phyloP scores from a whole-genome alignment of 1,139 yeast species.

The Spathaspora sp. region DNA sequence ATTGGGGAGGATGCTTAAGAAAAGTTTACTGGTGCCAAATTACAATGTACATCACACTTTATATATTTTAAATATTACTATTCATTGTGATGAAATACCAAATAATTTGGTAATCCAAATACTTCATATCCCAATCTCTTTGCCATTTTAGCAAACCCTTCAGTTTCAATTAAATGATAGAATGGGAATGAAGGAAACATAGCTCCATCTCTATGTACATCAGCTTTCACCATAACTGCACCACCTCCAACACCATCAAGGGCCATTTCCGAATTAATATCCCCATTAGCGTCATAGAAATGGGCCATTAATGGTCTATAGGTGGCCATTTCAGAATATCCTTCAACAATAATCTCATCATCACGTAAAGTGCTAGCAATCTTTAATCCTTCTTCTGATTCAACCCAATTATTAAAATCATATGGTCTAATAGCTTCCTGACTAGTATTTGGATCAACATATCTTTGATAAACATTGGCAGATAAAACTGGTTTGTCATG shows the following conservation, averaged over 20 bases:
- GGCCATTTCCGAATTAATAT: conserved; percentile 62
- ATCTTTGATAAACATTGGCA: conserved; percentile 92
- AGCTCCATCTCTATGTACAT: conserved; percentile 97
- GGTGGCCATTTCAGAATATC: conserved; percentile 89
- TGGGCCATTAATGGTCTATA: conserved; percentile 96
- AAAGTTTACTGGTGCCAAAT: too few species aligned
- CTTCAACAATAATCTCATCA: conserved; percentile 91
- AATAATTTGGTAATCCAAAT: conserved; percentile 88
- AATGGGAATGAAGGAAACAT: conserved; percentile 99
- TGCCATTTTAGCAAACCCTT: conserved; percentile 98
- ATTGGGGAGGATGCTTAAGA: conserved; percentile 5
- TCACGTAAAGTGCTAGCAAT: conserved; percentile 71
- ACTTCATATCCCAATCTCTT: conserved; percentile 89
- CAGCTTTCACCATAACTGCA: conserved; percentile 91
- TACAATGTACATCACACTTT: too few species aligned
- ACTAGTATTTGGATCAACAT: conserved; percentile 54
- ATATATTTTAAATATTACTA: conserved; percentile 23
- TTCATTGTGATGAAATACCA: conserved; percentile 84
- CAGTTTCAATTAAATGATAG: conserved; percentile 94
- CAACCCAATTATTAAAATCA: conserved; percentile 96
- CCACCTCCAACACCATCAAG: conserved; percentile 98
- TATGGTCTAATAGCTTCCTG: conserved; percentile 76
- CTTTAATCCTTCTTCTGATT: conserved; percentile 79
- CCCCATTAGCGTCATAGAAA: conserved; percentile 67
- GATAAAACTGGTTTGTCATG: conserved; percentile 86